Base-by-base conservation (phyloP, 805 yeast species). In the Hanseniaspora vineae region DNA sequence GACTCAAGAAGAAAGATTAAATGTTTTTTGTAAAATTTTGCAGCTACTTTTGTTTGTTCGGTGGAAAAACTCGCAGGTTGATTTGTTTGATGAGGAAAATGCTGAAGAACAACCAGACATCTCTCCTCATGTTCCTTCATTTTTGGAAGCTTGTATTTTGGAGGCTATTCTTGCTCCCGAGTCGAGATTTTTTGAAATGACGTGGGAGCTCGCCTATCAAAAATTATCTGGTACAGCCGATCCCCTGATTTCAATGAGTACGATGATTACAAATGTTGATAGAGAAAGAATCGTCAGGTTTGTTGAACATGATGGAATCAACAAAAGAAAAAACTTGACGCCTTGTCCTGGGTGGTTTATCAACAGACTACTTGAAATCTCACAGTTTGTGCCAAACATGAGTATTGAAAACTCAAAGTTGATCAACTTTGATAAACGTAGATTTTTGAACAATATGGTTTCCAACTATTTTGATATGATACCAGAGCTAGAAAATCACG, bases 271-370 rank as follows among this genome's bases (percentile, higher is more conserved):
- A 1, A 52, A 53, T 2, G 55, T 54, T 3, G 59, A 54, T 19
- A 51, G 49, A 23, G 43, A 31, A 17, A 59, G 56, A 44, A 39
- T 62, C 59, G 51, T 51, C 56, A 14, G 62, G 55, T 44, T 58
- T 68, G 43, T 55, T 60, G 51, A 63, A 47, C 53, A 61, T 50
- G 70, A 68, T 48, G 58, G 58, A 35, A 60, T 61, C 33, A 60
- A 59, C 49, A 63, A 55, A n/a, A 51, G 51, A 52, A 61, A 49
- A 70, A 71, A 47, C 72, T 66, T 85, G 45, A 76, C 87, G 6
- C 92, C 95, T 2, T 89, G 96, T 58, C 77, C 87, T 50, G 97
- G 97, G 11, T 90, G 97, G 97, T 70, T 87, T 45, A 69, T 83
- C 20, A 90, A 84, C 55, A 78, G 94, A 51, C 66, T 90, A 52